Evolutionary conservation across 2,329 filamentous ascomycete species (phyloP), one percentile per base, ranked within the genome.

Genomic region (Trichoderma lentiforme): DNA sequence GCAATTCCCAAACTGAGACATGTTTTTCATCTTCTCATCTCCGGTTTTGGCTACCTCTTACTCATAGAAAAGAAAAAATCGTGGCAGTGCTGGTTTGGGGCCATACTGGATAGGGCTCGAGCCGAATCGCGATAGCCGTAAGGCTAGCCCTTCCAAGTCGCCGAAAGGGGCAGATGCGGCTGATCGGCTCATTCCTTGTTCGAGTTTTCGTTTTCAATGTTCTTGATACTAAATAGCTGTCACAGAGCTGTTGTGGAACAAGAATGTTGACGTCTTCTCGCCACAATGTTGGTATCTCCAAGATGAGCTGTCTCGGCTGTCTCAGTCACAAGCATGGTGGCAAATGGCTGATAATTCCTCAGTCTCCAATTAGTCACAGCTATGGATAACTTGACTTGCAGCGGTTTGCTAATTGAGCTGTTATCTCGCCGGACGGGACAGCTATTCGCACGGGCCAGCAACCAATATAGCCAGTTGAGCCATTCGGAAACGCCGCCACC

Each of bases 141-240:
- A 30, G 66, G 21, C 57, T 70, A 70, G 57, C 65, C 65, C 7
- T 28, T 53, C 24, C 21, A 34, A 70, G 57, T 30, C 56, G 36
- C 65, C 56, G 65, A 69, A 53, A 62, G 67, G 39, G 60, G 15
- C 18, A 62, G 67, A 62, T 53, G 47, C 67, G 67, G 67, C 67
- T 28, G 47, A 53, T 53, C 47, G 47, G 47, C 47, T 53, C n/a
- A 24, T 24, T 53, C 47, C 47, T 53, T 53, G 64, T 24, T 58
- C 51, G 64, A 57, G 28, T 67, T 58, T n/a, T 36, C 34, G 43
- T 65, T 56, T 28, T 28, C 28, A 9, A 66, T 34, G n/a, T 9
- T 39, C 12, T 65, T 65, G 6, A 51, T 51, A 47, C 36, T 8
- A 18, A 18, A n/a, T 26, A n/a, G 36, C 39, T 63, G 61, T n/a